Evolutionary conservation across 495 filamentous ascomycete species (phyloP).

Genomic region (Pyrenula massariospora): DNA sequence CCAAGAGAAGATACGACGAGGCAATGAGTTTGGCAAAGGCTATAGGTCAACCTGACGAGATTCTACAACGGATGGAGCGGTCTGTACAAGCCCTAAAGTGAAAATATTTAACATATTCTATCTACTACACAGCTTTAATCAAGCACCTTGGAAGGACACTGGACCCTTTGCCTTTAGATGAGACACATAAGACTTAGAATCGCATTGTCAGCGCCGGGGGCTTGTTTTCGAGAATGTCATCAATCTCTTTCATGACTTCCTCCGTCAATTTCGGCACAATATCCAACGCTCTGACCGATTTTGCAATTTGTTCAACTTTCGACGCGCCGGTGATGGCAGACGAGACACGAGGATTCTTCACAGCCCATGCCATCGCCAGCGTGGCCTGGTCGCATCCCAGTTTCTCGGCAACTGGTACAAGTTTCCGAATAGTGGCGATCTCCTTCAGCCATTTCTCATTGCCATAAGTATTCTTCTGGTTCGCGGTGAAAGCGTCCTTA

Average conservation of each 20-base stretch:
- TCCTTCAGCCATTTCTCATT: conserved; percentile 13
- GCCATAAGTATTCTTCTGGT: conserved; percentile 13
- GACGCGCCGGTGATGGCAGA: conserved; percentile 71
- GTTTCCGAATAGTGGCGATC: conserved; percentile 18
- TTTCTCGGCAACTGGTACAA: conserved; percentile 54
- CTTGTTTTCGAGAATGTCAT: conserved; percentile 53
- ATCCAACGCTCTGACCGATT: conserved; percentile 54
- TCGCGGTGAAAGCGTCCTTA: conserved; percentile 21
- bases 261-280: conserved; percentile 51
- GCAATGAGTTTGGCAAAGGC: conserved; percentile 49
- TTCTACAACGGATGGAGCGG: conserved; percentile 9
- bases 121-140: no score
- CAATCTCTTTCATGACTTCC: conserved; percentile 59
- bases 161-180: no score
- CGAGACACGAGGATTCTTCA: conserved; percentile 64
- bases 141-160: no score
- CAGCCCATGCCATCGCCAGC: conserved; percentile 67
- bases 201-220: conserved; percentile 30
- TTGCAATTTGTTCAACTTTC: conserved; percentile 56
- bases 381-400: conserved; percentile 53
- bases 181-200: conserved; percentile 15
- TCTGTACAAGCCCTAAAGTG: not conserved
- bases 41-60: conserved; percentile 53
- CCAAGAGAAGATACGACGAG: conserved; percentile 49
- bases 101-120: no score